Evolutionary conservation across 352 stramenopile species (phyloP).

Genomic region (Phytophthora nicotianae): DNA sequence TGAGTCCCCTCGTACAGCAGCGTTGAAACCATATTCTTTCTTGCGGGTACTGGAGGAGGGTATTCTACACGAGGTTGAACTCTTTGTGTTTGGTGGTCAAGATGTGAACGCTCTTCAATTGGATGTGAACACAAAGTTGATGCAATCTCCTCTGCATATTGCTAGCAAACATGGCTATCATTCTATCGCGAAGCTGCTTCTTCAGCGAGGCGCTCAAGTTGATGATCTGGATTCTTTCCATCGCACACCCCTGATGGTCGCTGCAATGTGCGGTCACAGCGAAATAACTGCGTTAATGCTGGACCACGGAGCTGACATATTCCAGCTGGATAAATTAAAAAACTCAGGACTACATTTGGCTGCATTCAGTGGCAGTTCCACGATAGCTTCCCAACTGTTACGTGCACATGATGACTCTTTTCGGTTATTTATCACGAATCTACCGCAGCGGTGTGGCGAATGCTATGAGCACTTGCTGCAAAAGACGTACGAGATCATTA

Average conservation of each 20-base stretch:
- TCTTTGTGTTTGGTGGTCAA: conserved; percentile 72
- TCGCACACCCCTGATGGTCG: conserved; percentile 64
- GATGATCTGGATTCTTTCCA: conserved; percentile 57
- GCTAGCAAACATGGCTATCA: conserved; percentile 52
- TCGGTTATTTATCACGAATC: conserved; percentile 44
- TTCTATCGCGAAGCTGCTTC: conserved; percentile 50
- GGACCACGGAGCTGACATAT: conserved; percentile 45
- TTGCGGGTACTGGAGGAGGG: conserved; percentile 52
- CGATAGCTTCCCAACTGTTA: conserved; percentile 49
- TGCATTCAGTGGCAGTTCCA: conserved; percentile 55
- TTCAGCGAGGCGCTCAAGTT: conserved; percentile 50
- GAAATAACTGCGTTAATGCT: conserved; percentile 56
- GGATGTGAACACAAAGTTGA: conserved; percentile 42
- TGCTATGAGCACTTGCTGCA: conserved; percentile 48
- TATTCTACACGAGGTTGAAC: conserved; percentile 48
- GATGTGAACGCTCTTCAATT: conserved; percentile 53
- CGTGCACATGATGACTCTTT: conserved; percentile 53
- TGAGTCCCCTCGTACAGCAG: conserved; percentile 25
- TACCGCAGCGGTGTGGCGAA: conserved; percentile 37
- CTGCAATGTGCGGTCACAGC: conserved; percentile 58
- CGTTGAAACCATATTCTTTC: conserved; percentile 49
- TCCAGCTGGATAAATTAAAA: conserved; percentile 60
- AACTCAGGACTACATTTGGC: conserved; percentile 75
- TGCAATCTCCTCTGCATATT: conserved; percentile 59
- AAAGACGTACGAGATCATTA: conserved; percentile 46